Base-by-base conservation (phyloP, 768 basidiomycete genomes). In the Lentinula boryana region DNA sequence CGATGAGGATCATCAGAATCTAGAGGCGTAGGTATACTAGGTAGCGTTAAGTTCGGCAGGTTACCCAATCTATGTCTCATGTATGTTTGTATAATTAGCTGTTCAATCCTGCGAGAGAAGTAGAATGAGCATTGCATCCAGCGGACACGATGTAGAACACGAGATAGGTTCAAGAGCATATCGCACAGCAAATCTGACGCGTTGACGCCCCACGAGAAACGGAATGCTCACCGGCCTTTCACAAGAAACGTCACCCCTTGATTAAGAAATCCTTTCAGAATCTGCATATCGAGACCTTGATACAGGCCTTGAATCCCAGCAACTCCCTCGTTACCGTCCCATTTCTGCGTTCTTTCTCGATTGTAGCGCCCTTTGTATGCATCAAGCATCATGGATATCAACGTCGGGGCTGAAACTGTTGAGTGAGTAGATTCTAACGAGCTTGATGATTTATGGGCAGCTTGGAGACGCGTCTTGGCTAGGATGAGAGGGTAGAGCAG, bases 191-290 rank as follows among this genome's bases (percentile, higher is more conserved):
- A 23, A 23, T 27, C 27, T 27, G 27, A 27, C 27, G 27, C 27
- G 27, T 27, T 27, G 27, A 27, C 27, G 4, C 27, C 27, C 27
- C 27, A 27, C 27, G 27, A 27, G 3, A 27, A 27, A 27, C 27
- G 27, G 3, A 27, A 27, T 12, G 13, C 70, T 56, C n/a, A 79
- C 80, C 84, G 72, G 62, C 84, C 82, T 70, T 86, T 86, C 38
- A 85, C 75, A 61, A 84, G 67, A 69, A 85, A 80, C 5, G 83
- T 83, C 1, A 85, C 75, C 0, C 84, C 85, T 67, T 85, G 81
- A 63, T 75, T 80, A 31, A 86, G 64, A 59, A 85, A 82, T 0
- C 81, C 80, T 65, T 84, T 85, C 56, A 80, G 52, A 15, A 81
- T 74, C 68, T 83, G 80, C 64, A 76, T 76, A 18, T 77, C 71